Percentiles rank a stretch among this genome's conserved stretches.
These are phyloP conservation scores for Aspergillus floridensis DNA, from an alignment of 2,329 filamentous ascomycete genomes.

Conservation along the genomic window DNA sequence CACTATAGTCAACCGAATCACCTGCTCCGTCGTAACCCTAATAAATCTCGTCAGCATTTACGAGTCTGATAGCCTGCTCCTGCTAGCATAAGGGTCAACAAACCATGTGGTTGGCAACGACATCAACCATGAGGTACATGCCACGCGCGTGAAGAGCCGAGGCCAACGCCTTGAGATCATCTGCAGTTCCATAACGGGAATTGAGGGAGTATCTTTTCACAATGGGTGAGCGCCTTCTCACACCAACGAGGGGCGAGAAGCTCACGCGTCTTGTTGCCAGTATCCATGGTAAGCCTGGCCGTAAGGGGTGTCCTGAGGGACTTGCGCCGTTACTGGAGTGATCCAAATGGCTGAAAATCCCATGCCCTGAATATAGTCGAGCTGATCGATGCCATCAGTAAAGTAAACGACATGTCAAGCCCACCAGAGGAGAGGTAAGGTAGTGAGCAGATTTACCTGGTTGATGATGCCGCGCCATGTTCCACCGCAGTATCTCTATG, in stretches of 20 bases:
- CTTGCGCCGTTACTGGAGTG: constrained; percentile 43
- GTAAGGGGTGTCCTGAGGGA: constrained; percentile 35
- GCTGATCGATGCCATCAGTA: constrained; percentile 28
- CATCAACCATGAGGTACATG: constrained; percentile 63
- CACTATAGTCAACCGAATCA: constrained; percentile 51
- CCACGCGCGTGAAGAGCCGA: constrained; percentile 53
- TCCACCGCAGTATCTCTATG: constrained; percentile 47
- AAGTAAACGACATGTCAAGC: background rate
- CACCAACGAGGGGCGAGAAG: background rate
- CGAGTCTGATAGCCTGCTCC: background rate
- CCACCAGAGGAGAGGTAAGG: background rate
- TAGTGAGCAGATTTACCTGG: constrained; percentile 19
- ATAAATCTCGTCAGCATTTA: background rate
- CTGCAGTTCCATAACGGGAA: constrained; percentile 55
- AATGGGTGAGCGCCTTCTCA: too few species aligned
- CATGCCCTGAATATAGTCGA: constrained; percentile 50
- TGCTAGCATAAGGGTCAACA: background rate
- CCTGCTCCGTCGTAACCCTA: constrained; percentile 47
- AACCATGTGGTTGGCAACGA: constrained; percentile 58
- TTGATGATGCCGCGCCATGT: constrained; percentile 50
- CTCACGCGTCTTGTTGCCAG: constrained; percentile 48
- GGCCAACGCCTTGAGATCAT: constrained; percentile 59
- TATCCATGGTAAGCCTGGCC: constrained; percentile 50
- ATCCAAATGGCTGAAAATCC: constrained; percentile 52
- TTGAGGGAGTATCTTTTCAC: constrained; percentile 51